Evolutionary conservation across 2,329 filamentous ascomycete genomes (phyloP).

Genomic region (Calonectria pseudoreteaudii): DNA sequence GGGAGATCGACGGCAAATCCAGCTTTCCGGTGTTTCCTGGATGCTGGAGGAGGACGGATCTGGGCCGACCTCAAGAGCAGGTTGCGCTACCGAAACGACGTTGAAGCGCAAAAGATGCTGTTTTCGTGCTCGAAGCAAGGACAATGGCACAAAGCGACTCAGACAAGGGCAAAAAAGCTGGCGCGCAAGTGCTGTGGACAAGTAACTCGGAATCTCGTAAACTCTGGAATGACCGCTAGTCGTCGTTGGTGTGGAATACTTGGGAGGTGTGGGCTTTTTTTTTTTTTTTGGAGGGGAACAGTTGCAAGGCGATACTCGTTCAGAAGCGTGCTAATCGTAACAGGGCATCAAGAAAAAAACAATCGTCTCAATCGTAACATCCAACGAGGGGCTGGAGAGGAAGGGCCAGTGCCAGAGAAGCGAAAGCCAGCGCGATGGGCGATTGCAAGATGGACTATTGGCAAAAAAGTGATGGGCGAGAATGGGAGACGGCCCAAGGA

Average conservation of each 20-base stretch:
- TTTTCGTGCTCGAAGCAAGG: constrained; percentile 3
- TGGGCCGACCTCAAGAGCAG: constrained; percentile 15
- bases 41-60: constrained; percentile 18
- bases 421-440: constrained; percentile 5
- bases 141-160: not conserved
- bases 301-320: constrained; percentile 30
- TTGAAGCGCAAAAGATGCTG: constrained; percentile 8
- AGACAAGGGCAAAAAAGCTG: not conserved
- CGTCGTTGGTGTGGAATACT: constrained; percentile 7
- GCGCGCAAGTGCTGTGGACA: not conserved
- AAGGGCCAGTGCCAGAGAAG: constrained; percentile 10
- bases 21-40: constrained; percentile 81
- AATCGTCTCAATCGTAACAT: constrained; percentile 42
- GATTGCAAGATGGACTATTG: not conserved
- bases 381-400: constrained; percentile 16
- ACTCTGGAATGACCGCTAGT: constrained; percentile 4
- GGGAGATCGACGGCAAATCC: constrained; percentile 90
- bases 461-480: constrained; percentile 8
- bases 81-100: constrained; percentile 13
- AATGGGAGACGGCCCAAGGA: constrained; percentile 3
- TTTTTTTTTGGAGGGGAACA: not conserved
- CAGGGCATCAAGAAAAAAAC: constrained; percentile 41
- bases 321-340: constrained; percentile 45
- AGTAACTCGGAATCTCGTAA: constrained; percentile 12
- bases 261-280: not conserved